Conservation (phyloP, 1,284 basidiomycete species). For the Fomitopsis palustris region DNA sequence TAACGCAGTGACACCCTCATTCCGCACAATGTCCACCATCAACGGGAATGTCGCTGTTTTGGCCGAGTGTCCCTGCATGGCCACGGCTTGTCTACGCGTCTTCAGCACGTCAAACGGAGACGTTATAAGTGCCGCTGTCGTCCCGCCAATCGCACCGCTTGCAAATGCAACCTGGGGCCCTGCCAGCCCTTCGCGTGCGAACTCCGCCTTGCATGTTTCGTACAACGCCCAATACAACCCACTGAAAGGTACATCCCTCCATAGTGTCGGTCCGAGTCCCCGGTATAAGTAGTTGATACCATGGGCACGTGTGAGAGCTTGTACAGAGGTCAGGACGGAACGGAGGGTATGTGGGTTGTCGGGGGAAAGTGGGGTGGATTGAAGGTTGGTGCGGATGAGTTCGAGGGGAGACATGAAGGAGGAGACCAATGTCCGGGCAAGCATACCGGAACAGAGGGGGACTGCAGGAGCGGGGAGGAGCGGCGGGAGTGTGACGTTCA, state of each 20-base stretch:
- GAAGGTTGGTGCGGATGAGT: constrained; percentile 90
- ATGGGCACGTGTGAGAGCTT: constrained; percentile 54
- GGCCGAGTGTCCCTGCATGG: constrained; percentile 47
- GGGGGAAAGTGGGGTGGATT: constrained; percentile 76
- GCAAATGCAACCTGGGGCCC: constrained; percentile 78
- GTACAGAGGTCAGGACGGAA: constrained; percentile 62
- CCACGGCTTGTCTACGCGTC: constrained; percentile 81
- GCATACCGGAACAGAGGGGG: constrained; percentile 80
- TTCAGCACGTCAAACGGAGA: constrained; percentile 97
- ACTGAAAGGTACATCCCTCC: constrained; percentile 97
- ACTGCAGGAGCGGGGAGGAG: constrained; percentile 56
- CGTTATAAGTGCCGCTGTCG: constrained; percentile 83
- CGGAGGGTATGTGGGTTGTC: constrained; percentile 70
- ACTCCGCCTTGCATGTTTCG: constrained; percentile 58
- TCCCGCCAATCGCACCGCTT: constrained; percentile 82
- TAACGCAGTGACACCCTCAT: constrained; percentile 77
- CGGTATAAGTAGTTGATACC: constrained; percentile 83
- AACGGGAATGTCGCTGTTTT: constrained; percentile 54
- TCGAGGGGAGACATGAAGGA: constrained; percentile 88
- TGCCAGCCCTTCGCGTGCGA: constrained; percentile 47
- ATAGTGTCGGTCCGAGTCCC: constrained; percentile 88
- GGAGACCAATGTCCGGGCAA: constrained; percentile 80
- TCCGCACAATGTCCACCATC: constrained; percentile 66
- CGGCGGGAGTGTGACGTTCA: constrained; percentile 58
- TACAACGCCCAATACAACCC: constrained; percentile 89